These are phyloP conservation scores for Cardamine occulta DNA, from an alignment of 345 rosid genomes.

Conservation along the genomic window DNA sequence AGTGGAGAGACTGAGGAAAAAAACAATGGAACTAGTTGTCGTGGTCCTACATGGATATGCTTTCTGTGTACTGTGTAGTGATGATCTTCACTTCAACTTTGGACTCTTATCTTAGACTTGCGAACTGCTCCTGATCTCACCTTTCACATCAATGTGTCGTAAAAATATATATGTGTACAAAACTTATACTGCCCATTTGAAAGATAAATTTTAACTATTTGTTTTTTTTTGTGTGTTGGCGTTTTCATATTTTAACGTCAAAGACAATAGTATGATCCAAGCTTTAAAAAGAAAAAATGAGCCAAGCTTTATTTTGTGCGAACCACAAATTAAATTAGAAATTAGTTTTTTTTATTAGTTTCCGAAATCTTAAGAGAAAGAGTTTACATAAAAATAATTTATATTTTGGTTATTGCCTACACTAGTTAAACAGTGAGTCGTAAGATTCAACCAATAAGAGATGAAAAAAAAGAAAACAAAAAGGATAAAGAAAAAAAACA, in stretches of 20 bases:
- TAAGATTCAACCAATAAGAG: not conserved
- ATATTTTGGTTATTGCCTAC: not conserved
- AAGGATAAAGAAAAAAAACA: too few species aligned
- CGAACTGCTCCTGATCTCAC: slow-evolving; percentile 32
- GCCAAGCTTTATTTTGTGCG: not conserved
- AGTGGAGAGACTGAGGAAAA: slow-evolving; percentile 29
- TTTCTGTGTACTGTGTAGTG: slow-evolving; percentile 37
- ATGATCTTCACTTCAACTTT: slow-evolving; percentile 43
- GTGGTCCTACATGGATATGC: slow-evolving; percentile 48
- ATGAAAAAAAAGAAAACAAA: too few species aligned
- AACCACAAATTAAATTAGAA: not conserved
- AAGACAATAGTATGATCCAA: not conserved
- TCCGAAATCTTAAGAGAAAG: not conserved
- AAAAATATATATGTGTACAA: not conserved
- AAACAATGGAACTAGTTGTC: slow-evolving; percentile 44
- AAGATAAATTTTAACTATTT: not conserved
- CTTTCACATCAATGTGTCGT: slow-evolving; percentile 39
- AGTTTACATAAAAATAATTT: not conserved
- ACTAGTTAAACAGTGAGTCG: not conserved
- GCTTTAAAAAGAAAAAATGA: not conserved
- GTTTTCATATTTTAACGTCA: not conserved
- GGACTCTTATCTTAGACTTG: slow-evolving; percentile 41
- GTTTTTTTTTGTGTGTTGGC: not conserved
- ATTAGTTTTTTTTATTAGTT: not conserved
- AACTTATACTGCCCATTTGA: slow-evolving; percentile 16